Evolutionary conservation across 2,329 filamentous ascomycete genomes (phyloP).

Genomic region (Aphanoascus verrucosus): DNA sequence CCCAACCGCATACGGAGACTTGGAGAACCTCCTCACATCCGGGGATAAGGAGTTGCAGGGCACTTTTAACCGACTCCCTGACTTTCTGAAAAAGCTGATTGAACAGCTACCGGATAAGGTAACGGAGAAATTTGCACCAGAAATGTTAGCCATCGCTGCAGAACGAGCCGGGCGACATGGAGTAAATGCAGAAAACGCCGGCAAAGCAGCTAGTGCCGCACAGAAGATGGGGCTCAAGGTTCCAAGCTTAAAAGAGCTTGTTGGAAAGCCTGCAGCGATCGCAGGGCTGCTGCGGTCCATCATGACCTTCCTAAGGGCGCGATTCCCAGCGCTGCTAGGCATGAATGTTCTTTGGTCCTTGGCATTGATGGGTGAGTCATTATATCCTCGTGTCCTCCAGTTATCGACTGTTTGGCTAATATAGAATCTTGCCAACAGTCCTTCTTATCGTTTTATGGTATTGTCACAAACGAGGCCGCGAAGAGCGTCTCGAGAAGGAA

Average conservation of each 20-base stretch:
- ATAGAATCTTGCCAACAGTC: slow-evolving; percentile 37
- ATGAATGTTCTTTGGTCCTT: slow-evolving; percentile 87
- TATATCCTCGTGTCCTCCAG: background rate
- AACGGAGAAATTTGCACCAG: slow-evolving; percentile 63
- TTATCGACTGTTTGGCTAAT: background rate
- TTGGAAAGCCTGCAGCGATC: slow-evolving; percentile 78
- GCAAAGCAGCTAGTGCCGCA: slow-evolving; percentile 45
- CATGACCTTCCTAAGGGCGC: slow-evolving; percentile 70
- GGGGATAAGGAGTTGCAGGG: slow-evolving; percentile 54
- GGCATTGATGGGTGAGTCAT: slow-evolving; percentile 66
- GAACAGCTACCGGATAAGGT: slow-evolving; percentile 74
- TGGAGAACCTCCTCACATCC: slow-evolving; percentile 57
- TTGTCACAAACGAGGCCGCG: slow-evolving; percentile 86
- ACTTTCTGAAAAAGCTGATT: slow-evolving; percentile 74
- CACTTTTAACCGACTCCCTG: slow-evolving; percentile 58
- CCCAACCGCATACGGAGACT: slow-evolving; percentile 83
- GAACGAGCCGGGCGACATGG: slow-evolving; percentile 54
- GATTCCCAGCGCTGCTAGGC: slow-evolving; percentile 84
- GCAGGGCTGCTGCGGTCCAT: slow-evolving; percentile 81
- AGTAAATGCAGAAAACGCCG: slow-evolving; percentile 44
- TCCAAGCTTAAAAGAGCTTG: slow-evolving; percentile 63
- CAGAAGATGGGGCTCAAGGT: slow-evolving; percentile 58
- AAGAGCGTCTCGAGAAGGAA: slow-evolving; percentile 63
- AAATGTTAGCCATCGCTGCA: slow-evolving; percentile 67
- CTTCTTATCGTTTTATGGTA: slow-evolving; percentile 95